Base-by-base conservation (phyloP, 1,284 basidiomycete genomes). In the Cerrena zonata region DNA sequence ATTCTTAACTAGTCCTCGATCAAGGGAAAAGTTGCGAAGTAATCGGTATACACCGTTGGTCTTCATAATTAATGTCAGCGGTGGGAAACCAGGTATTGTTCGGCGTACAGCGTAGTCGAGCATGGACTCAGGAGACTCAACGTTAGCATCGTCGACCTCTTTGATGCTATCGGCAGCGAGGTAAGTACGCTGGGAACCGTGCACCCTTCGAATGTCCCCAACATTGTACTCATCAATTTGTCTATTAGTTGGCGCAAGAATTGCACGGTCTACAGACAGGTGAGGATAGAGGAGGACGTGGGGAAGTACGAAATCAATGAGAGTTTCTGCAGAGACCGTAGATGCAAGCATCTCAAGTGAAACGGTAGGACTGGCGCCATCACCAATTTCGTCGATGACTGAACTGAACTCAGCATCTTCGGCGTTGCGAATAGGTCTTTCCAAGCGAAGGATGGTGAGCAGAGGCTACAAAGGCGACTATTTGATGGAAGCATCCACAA, bases 1-100 rank as follows among this genome's bases (percentile, higher is more conserved):
- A 60, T 74, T 74, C 56, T 73, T 73, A 5, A 73, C 72, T 13
- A 74, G 55, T 0, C 70, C 69, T 1, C 57, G 58, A 4, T 69
- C 67, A 2, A 69, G 54, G 2, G 70, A 69, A 24, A 73, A 61
- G 59, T 73, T 74, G 41, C 69, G 63, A 51, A 73, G 53, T 2
- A 74, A 52, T 5, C 67, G 59, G 53, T 65, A 73, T 3, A 74
- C 59, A 0, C 58, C 63, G n/a, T 66, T 62, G 2, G 58, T 58
- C 53, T 72, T 71, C 18, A 73, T 50, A 1, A 47, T 47, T 3
- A 74, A 53, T 13, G 40, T 41, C 45, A 69, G 61, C 3, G 63
- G 58, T 4, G 70, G 69, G 18, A 72, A 40, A 2, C 69, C 69
- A 1, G 60, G 58, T 13, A 62, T 63, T 0, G 62, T 52, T 19